Base-by-base conservation (phyloP, 2,329 filamentous ascomycete species). In the Macroventuria anomochaeta region DNA sequence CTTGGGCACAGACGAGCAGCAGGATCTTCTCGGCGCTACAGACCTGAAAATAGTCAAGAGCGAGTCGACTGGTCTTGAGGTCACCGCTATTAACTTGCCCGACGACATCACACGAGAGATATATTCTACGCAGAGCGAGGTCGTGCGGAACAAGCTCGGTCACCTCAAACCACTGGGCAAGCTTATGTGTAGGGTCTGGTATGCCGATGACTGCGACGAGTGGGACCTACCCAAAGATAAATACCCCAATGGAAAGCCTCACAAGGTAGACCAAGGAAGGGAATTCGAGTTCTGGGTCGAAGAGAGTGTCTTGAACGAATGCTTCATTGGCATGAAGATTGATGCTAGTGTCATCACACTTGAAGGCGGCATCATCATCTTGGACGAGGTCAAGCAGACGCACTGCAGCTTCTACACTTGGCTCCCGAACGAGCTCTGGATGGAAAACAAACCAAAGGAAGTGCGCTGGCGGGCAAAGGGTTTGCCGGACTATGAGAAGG, bases 211-310 rank as follows among this genome's bases (percentile, higher is more conserved):
- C 13, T 71, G 65, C 52, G 53, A 64, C 4, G 65, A 73, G 32
- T 74, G 68, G 51, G 77, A 79, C 44, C 61, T 78, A 1, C 75
- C 75, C 7, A 65, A 54, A 47, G 62, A 20, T 17, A 70, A 65
- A 38, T 68, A 69, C 44, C 63, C 64, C 3, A 43, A 59, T 7
- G 65, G 63, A 15, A 63, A 62, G 38, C 62, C 63, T 21, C 42
- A 53, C 7, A 58, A 53, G 52, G 46, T 50, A 10, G 55, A 55
- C 7, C 62, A 73, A 13, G 78, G 83, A 31, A 61, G 52, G 36
- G 79, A 78, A 38, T 75, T 78, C 57, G 69, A 71, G 11, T 87
- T 96, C 59, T 85, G 89, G 65, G 68, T 96, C 3, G 92, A 96
- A 55, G 82, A 85, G 21, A 72, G 80, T 4, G 70, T 85, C 2